Conservation (phyloP, 768 basidiomycete species). For the Pleurotus pulmonarius region DNA sequence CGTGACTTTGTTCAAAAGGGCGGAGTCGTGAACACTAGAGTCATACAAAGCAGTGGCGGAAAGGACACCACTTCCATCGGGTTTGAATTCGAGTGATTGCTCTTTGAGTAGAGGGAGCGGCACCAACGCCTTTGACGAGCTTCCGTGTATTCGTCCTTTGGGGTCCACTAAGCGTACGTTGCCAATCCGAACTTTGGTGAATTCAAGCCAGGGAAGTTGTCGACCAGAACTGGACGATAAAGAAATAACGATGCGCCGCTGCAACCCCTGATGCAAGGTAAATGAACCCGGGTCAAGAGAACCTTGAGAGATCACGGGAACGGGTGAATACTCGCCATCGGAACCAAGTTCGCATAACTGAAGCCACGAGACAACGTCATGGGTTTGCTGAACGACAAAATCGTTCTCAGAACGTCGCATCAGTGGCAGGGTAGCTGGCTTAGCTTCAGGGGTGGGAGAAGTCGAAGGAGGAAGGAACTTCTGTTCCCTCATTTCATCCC, state of each 20-base stretch:
- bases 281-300: constrained; percentile 82
- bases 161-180: constrained; percentile 83
- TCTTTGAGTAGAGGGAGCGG: constrained; percentile 74
- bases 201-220: constrained; percentile 83
- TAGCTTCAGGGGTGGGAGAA: constrained; percentile 33
- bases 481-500: constrained; percentile 91
- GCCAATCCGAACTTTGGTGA: constrained; percentile 74
- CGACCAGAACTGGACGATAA: constrained; percentile 86
- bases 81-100: constrained; percentile 68
- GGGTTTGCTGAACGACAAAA: constrained; percentile 80
- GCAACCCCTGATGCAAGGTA: constrained; percentile 89
- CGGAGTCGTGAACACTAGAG: constrained; percentile 84
- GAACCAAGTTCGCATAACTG: constrained; percentile 85
- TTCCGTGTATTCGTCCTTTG: constrained; percentile 79
- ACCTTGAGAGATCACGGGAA: constrained; percentile 76
- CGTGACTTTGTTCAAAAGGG: constrained; percentile 83
- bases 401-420: constrained; percentile 95
- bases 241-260: constrained; percentile 73
- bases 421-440: constrained; percentile 44
- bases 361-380: constrained; percentile 88
- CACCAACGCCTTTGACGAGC: constrained; percentile 65
- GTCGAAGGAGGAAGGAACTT: constrained; percentile 39
- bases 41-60: constrained; percentile 84
- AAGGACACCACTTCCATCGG: constrained; percentile 79
- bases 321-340: constrained; percentile 79